Percentiles rank a stretch among this genome's conserved stretches.
phyloP scores from a whole-genome alignment of 139 green algal genomes.

The Monoraphidium neglectum region DNA sequence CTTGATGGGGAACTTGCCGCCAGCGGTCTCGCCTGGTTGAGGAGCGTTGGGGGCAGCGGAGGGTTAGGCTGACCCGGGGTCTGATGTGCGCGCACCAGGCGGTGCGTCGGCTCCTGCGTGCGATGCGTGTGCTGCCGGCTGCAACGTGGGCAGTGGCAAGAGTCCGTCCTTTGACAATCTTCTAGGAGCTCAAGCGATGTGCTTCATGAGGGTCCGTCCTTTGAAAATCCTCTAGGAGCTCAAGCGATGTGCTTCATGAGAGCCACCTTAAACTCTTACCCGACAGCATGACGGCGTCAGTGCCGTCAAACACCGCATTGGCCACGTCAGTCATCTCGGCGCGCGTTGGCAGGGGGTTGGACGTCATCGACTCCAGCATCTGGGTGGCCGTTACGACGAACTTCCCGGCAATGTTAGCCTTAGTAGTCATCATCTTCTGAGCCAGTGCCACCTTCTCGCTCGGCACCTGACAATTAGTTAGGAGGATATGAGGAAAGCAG shows the following conservation, averaged over 20 bases:
- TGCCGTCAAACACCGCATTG: conserved; percentile 83
- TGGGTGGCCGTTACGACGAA: conserved; percentile 62
- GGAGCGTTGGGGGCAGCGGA: too few relatives aligned
- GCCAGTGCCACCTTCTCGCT: conserved; percentile 38
- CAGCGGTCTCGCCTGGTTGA: conserved; percentile 53
- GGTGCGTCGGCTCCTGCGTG: too few relatives aligned
- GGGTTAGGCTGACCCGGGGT: too few relatives aligned
- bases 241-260: too few relatives aligned
- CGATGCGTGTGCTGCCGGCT: too few relatives aligned
- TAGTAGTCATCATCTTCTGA: conserved; percentile 83
- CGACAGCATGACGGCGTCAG: conserved; percentile 66
- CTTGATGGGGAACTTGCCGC: conserved; percentile 44
- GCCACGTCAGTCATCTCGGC: conserved; percentile 86
- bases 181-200: too few relatives aligned
- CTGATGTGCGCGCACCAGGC: too few relatives aligned
- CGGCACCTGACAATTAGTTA: conserved; percentile 7
- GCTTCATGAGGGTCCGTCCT: too few relatives aligned
- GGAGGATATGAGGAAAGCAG: conserved; percentile 8
- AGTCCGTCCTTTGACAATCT: too few relatives aligned
- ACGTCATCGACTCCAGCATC: conserved; percentile 71
- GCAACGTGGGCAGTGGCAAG: too few relatives aligned
- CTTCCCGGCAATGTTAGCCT: conserved; percentile 80
- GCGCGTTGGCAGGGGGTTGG: conserved; percentile 56
- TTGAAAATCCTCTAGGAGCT: too few relatives aligned
- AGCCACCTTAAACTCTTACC: not conserved